A percentile compares a stretch with the other conserved stretches of the same genome.
Conservation (phyloP, 1,139 yeast species). For the Magnusiomyces ingens region DNA sequence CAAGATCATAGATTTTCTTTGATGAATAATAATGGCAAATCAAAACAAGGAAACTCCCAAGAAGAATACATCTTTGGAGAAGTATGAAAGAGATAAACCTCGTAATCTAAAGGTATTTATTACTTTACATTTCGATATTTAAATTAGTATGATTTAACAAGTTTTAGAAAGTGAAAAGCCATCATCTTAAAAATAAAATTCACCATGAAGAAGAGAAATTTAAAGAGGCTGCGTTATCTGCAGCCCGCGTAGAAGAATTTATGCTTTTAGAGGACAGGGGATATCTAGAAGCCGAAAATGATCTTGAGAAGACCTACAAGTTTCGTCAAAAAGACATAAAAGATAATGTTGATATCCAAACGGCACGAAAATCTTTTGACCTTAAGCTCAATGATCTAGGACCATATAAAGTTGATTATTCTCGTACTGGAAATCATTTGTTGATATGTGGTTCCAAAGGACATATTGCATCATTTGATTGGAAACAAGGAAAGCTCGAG, state of each 20-base stretch:
- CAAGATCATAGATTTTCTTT: no score
- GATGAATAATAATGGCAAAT: not conserved
- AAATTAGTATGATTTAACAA: not conserved
- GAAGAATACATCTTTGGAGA: not conserved
- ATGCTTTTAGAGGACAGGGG: conserved; percentile 81
- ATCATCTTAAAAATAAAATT: conserved; percentile 57
- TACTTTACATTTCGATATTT: not conserved
- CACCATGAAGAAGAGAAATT: conserved; percentile 65
- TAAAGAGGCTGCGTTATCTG: conserved; percentile 58
- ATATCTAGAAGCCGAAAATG: conserved; percentile 80
- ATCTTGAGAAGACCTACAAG: conserved; percentile 83
- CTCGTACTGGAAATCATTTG: conserved; percentile 80
- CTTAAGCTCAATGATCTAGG: conserved; percentile 73
- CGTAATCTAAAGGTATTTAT: conserved; percentile 2
- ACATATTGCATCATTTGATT: conserved; percentile 92
- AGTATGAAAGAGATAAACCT: conserved; percentile 5
- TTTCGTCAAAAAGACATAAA: conserved; percentile 75
- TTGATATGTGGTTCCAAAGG: conserved; percentile 87
- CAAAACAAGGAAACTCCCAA: not conserved
- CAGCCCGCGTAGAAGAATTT: conserved; percentile 83
- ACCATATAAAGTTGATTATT: conserved; percentile 75
- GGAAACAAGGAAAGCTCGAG: conserved; percentile 79
- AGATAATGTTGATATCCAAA: conserved; percentile 69
- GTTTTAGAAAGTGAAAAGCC: conserved; percentile 39
- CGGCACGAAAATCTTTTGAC: conserved; percentile 65